phyloP scores from a whole-genome alignment of 352 stramenopile species.

The Lagenidium sp. region DNA sequence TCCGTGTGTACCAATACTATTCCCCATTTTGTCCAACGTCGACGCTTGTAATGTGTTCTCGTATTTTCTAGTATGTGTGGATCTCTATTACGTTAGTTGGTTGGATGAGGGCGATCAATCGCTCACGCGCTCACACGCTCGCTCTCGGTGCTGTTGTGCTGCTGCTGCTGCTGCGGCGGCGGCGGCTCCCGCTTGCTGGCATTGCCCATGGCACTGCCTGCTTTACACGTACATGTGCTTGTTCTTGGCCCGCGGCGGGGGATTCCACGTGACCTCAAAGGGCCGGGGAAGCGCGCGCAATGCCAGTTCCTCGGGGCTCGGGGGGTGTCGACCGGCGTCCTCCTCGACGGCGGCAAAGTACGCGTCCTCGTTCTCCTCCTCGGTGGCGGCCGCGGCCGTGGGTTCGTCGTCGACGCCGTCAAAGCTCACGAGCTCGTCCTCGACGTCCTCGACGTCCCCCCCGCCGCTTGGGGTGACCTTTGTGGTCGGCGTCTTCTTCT shows the following conservation, averaged over 20 bases:
- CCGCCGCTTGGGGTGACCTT: slow-evolving; percentile 13
- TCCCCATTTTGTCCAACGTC: too few species aligned
- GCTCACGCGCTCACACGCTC: too few species aligned
- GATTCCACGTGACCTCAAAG: slow-evolving; percentile 75
- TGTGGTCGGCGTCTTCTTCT: slow-evolving; percentile 1
- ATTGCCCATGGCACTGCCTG: too few species aligned
- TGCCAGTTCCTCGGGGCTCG: slow-evolving; percentile 26
- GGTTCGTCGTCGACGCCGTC: slow-evolving; percentile 9
- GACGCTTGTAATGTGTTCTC: too few species aligned
- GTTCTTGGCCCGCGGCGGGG: slow-evolving; percentile 43
- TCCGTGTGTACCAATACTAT: too few species aligned
- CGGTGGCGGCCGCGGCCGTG: slow-evolving; percentile 6
- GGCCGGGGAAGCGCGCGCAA: slow-evolving; percentile 35
- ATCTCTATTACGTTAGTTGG: too few species aligned
- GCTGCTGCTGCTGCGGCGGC: too few species aligned
- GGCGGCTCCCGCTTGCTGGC: too few species aligned
- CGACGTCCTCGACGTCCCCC: slow-evolving; percentile 9
- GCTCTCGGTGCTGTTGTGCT: too few species aligned
- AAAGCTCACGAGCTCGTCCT: slow-evolving; percentile 12
- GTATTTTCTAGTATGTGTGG: too few species aligned
- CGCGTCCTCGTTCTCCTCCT: slow-evolving; percentile 25
- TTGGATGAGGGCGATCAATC: too few species aligned
- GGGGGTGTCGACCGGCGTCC: slow-evolving; percentile 15
- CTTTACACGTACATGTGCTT: slow-evolving; percentile 70
- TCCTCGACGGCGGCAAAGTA: slow-evolving; percentile 49